Evolutionary conservation across 2,329 filamentous ascomycete species (phyloP).

Genomic region (Lachnellula cervina): DNA sequence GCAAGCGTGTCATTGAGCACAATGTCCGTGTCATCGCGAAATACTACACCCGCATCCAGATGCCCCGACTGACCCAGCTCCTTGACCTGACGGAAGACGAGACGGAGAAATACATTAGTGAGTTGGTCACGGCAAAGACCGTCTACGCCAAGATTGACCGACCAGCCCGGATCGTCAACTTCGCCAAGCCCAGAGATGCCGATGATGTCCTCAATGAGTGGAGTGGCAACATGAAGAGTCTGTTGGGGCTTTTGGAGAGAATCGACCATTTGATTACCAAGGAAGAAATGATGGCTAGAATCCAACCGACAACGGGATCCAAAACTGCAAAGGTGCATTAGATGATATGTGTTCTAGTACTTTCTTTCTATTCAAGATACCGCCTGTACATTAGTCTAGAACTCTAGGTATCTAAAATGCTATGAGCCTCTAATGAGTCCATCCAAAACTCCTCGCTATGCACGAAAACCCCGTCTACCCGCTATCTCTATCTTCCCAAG

Average conservation of each 20-base stretch:
- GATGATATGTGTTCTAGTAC: slow-evolving; percentile 13
- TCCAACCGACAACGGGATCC: slow-evolving; percentile 58
- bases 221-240: slow-evolving; percentile 96
- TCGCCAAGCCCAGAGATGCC: slow-evolving; percentile 89
- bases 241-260: slow-evolving; percentile 77
- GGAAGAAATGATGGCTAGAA: slow-evolving; percentile 99
- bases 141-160: slow-evolving; percentile 97
- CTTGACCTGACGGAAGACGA: slow-evolving; percentile 91
- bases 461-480: neutral
- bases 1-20: slow-evolving; percentile 98
- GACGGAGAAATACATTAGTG: slow-evolving; percentile 98
- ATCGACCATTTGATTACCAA: slow-evolving; percentile 99
- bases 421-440: slow-evolving; percentile 11
- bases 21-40: slow-evolving; percentile 97
- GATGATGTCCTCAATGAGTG: slow-evolving; percentile 98
- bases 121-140: slow-evolving; percentile 94
- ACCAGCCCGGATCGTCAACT: slow-evolving; percentile 85
- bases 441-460: slow-evolving; percentile 23
- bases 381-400: slow-evolving; percentile 32
- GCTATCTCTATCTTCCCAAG: neutral
- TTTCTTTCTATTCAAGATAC: slow-evolving; percentile 19
- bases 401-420: slow-evolving; percentile 28
- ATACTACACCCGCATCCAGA: slow-evolving; percentile 97
- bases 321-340: slow-evolving; percentile 36
- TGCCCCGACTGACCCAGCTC: slow-evolving; percentile 82